Evolutionary conservation across 495 filamentous ascomycete species (phyloP).

Genomic region (Tuber melanosporum): DNA sequence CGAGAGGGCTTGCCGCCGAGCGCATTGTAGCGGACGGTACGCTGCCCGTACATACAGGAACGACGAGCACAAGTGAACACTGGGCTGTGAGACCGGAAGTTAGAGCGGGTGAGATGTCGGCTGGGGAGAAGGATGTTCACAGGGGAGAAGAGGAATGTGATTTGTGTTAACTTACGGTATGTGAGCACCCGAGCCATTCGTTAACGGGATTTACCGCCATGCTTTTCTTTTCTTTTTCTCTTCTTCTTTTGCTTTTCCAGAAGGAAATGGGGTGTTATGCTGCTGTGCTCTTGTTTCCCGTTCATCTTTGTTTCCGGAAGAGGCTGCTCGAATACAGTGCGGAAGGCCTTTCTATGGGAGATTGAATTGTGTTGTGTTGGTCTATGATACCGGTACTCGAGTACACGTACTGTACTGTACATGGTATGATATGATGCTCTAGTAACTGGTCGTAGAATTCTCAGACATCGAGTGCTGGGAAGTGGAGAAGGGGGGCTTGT

Average conservation of each 20-base stretch:
- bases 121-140: neutral
- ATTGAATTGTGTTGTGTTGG: neutral
- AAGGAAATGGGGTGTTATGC: neutral
- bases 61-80: neutral
- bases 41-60: conserved; percentile 19
- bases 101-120: neutral
- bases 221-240: neutral
- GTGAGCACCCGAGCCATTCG: neutral
- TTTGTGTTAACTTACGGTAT: neutral
- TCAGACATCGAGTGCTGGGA: neutral
- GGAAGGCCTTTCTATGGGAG: neutral
- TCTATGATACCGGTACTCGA: no score
- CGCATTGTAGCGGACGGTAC: conserved; percentile 13
- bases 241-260: neutral
- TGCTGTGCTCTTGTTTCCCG: neutral
- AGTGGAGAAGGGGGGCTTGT: neutral
- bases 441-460: neutral
- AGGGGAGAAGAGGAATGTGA: neutral
- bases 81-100: neutral
- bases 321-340: neutral
- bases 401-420: no score
- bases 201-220: neutral
- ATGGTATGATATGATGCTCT: no score
- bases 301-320: neutral
- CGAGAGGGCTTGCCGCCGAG: no score